Evolutionary conservation across 2,329 filamentous ascomycete genomes (phyloP), one percentile per base, ranked within the genome.

Genomic region (Periconia sp.): DNA sequence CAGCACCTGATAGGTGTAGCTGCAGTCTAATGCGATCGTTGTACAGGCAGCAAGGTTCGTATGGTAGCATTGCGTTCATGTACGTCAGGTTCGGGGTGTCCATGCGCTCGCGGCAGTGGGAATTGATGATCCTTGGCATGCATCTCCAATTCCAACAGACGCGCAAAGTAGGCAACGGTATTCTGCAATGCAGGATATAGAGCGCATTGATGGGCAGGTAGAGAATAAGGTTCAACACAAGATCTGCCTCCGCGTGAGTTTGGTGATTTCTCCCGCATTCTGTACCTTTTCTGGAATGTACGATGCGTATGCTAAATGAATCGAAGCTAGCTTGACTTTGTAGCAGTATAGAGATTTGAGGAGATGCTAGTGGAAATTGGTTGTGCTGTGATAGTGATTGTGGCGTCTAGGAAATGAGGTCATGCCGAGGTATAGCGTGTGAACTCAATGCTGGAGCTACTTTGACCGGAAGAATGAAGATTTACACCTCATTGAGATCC

Each of bases 231-330:
- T 25, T 32, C 41, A 35, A 32, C 4, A 15, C 15, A 17, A 16
- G 25, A 31, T n/a, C 25, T 31, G 28, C 19, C 13, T 15, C 12
- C 3, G 19, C 24, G 22, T 38, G 19, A 39, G 36, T 18, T 23
- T 24, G 3, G 17, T 6, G 13, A 11, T 22, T 35, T 15, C 25
- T 4, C 13, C 12, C 5, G 28, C 19, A 5, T 36, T 36, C 34
- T 11, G n/a, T 26, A n/a, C 17, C n/a, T 15, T 13, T 39, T 39
- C 36, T 31, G 17, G 36, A 31, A 39, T 18, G 29, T 16, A 60
- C 13, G 46, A 57, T 11, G 45, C 63, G 36, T 68, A 72, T 21
- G 66, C 69, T 53, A 68, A 72, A 12, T 54, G 59, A 1, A 25
- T 12, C 23, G 8, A 25, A 8, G n/a, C n/a, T n/a, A n/a, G n/a